Base-by-base conservation (phyloP, 2,329 filamentous ascomycete genomes). In the Lizonia empirigonia region DNA sequence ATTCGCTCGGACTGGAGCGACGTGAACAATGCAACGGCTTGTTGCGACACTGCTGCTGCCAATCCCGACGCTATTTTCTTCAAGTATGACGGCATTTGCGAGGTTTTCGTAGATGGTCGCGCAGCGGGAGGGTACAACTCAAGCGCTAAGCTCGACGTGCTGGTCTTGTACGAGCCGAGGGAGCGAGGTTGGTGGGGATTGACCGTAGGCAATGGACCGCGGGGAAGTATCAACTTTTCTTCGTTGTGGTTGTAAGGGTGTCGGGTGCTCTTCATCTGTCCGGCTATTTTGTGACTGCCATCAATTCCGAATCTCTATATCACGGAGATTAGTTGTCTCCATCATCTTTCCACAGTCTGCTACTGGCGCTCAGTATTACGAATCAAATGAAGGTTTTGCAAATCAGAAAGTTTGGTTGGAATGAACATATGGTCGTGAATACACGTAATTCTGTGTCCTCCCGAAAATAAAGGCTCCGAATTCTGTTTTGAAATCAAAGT, bases 51-150 rank as follows among this genome's bases (percentile, higher is more conserved):
- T 5, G 49, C 49, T 13, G 44, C 49, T 9, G 7, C 13, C 9
- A 24, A 47, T 7, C 27, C 42, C 1, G 33, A 47, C 13, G 32
- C 49, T 2, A 52, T 52, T 22, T 52, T 52, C 27, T 52, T 41
- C 42, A 52, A 47, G 33, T 52, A 52, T 22, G 33, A 44, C n/a
- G 49, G 49, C 13, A 8, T 16, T 5, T 52, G 49, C 12, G 49
- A 52, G 18, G 49, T 52, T 1, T 52, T 47, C 10, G 18, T 52
- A 4, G 49, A 46, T 13, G 18, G 33, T 2, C 10, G 27, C 6
- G n/a, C 32, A 9, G 33, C 13, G 10, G 5, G 3, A 16, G 38
- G 16, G 7, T 32, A 36, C 13, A 46, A 41, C 12, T 7, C 36
- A 2, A 44, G 42, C 15, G 35, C 24, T 7, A 47, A 52, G 33